Conservation (phyloP, 257 asterid species). For the Plectranthus barbatus region DNA sequence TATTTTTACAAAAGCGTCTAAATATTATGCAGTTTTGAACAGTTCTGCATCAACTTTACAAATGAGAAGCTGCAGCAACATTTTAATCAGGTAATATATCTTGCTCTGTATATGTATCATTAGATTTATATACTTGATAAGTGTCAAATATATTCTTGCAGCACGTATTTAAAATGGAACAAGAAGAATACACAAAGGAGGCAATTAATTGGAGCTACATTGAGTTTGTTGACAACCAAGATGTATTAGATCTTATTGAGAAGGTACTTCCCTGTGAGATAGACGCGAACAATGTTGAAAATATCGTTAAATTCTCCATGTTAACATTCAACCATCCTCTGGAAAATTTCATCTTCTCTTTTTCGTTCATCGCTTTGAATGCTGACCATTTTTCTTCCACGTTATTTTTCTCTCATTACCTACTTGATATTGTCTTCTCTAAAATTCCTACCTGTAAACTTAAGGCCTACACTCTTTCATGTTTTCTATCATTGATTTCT, state of each 20-base stretch:
- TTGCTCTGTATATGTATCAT: not conserved
- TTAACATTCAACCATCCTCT: not conserved
- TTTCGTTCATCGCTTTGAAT: not conserved
- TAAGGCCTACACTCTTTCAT: not conserved
- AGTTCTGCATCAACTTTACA: conserved; percentile 92
- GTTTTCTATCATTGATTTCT: not conserved
- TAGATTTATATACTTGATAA: conserved; percentile 19
- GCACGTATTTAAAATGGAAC: conserved; percentile 99
- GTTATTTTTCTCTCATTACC: not conserved
- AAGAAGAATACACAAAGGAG: conserved; percentile 95
- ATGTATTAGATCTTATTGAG: conserved; percentile 93
- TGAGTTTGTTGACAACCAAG: conserved; percentile 97
- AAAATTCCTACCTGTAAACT: not conserved
- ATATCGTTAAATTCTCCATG: not conserved
- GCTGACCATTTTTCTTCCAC: conserved; percentile 4
- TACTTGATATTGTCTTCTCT: not conserved
- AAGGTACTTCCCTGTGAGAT: conserved; percentile 42
- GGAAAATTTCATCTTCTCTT: not conserved
- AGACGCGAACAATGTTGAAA: not conserved
- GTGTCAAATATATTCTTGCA: conserved; percentile 29
- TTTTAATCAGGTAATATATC: conserved; percentile 73
- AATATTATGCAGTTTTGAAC: conserved; percentile 74
- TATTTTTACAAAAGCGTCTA: conserved; percentile 19
- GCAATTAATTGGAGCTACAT: conserved; percentile 94
- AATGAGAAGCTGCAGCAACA: conserved; percentile 98